phyloP scores from a whole-genome alignment of 1,284 basidiomycete species.

The Leccinum huronense region DNA sequence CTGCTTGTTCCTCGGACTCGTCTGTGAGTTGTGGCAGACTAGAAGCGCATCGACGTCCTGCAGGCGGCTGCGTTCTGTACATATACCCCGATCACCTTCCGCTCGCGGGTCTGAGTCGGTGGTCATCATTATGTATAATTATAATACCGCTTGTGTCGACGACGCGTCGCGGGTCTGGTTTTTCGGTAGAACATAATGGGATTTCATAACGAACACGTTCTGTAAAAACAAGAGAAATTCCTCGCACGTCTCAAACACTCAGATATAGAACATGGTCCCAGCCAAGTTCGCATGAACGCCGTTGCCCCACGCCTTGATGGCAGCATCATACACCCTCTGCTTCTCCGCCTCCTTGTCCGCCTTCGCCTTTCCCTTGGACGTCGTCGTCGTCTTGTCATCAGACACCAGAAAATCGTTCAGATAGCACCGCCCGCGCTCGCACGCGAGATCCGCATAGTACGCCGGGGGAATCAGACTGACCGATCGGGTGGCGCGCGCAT shows the following conservation, averaged over 20 bases:
- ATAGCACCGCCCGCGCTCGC: constrained; percentile 70
- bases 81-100: neutral
- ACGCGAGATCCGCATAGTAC: constrained; percentile 75
- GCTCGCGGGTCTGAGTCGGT: neutral
- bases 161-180: too few relatives aligned
- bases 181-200: neutral
- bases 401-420: constrained; percentile 61
- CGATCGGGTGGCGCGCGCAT: constrained; percentile 72
- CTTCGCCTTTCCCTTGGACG: constrained; percentile 26
- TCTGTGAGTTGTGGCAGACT: neutral
- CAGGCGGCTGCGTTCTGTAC: neutral
- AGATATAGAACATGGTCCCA: constrained; percentile 75
- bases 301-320: constrained; percentile 55
- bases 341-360: constrained; percentile 41
- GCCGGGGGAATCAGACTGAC: constrained; percentile 71
- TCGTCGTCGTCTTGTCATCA: constrained; percentile 44
- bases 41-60: neutral
- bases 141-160: neutral
- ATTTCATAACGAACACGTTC: too few relatives aligned
- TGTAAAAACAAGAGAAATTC: too few relatives aligned
- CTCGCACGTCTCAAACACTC: neutral
- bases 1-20: neutral
- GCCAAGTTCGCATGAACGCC: constrained; percentile 60
- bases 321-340: constrained; percentile 47
- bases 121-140: too few relatives aligned